Percentiles rank a stretch among this genome's conserved stretches.
Evolutionary conservation across 1,284 basidiomycete species (phyloP).

Genomic region (Leucoagaricus sp.): DNA sequence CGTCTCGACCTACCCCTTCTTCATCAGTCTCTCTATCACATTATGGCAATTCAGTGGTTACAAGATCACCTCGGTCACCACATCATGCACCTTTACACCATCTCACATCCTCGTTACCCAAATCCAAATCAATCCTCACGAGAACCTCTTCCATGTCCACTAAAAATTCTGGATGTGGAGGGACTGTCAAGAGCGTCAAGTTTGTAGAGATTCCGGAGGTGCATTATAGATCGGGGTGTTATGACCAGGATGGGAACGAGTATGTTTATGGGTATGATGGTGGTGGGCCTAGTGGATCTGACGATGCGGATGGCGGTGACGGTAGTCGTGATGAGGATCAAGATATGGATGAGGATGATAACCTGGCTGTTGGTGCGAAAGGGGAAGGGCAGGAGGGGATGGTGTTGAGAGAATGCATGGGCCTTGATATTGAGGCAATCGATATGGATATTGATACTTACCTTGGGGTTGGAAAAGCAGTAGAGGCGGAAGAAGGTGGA

Average conservation of each 20-base stretch:
- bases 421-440: conserved; percentile 40
- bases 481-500: too few relatives aligned
- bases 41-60: conserved; percentile 7
- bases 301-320: background rate
- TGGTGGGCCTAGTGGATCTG: background rate
- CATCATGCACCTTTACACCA: conserved; percentile 19
- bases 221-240: conserved; percentile 33
- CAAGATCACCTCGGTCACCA: background rate
- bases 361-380: conserved; percentile 8
- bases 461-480: conserved; percentile 14
- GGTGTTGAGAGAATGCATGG: conserved; percentile 25
- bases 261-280: conserved; percentile 4
- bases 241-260: conserved; percentile 13
- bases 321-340: background rate
- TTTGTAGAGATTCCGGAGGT: conserved; percentile 50
- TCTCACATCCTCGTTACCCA: conserved; percentile 32
- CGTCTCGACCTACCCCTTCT: conserved; percentile 7
- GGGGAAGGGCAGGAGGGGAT: conserved; percentile 15
- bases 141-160: conserved; percentile 44
- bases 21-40: conserved; percentile 7
- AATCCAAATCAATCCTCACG: conserved; percentile 42
- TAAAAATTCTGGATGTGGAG: conserved; percentile 26
- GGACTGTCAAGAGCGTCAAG: conserved; percentile 47
- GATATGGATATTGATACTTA: conserved; percentile 34
- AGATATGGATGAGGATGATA: conserved; percentile 1